Conservation (phyloP, 108 stramenopile genomes). For the Cyclotella choctawhatcheeana region DNA sequence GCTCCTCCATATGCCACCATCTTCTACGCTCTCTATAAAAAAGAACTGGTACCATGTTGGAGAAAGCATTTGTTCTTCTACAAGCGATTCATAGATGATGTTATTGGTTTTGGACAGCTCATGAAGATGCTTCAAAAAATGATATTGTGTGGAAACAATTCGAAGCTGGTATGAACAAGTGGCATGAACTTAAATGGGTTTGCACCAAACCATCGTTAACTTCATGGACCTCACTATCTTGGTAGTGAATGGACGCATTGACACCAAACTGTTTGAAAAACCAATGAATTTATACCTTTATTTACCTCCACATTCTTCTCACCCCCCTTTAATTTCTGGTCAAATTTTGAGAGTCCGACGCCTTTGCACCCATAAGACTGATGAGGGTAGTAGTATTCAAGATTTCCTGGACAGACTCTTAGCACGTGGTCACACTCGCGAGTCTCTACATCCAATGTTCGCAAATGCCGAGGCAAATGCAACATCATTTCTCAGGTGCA, state of each 20-base stretch:
- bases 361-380: constrained; percentile 4
- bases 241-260: neutral
- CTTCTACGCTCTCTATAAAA: constrained; percentile 7
- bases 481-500: neutral
- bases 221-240: constrained; percentile 37
- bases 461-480: neutral
- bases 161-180: constrained; percentile 6
- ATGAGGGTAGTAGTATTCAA: neutral
- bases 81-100: constrained; percentile 28
- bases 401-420: constrained; percentile 13
- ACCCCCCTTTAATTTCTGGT: constrained; percentile 13
- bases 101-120: constrained; percentile 23
- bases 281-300: constrained; percentile 8
- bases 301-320: constrained; percentile 12
- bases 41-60: neutral
- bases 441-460: neutral
- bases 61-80: neutral
- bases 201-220: constrained; percentile 21
- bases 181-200: constrained; percentile 17
- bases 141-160: constrained; percentile 15
- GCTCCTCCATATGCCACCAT: constrained; percentile 21
- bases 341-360: constrained; percentile 15
- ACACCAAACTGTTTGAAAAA: constrained; percentile 34
- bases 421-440: constrained; percentile 13
- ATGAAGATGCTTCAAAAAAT: neutral